A percentile compares a stretch with the other conserved stretches of the same genome.
phyloP scores from a whole-genome alignment of 441 rosid genomes.

The Brassica hybrid region DNA sequence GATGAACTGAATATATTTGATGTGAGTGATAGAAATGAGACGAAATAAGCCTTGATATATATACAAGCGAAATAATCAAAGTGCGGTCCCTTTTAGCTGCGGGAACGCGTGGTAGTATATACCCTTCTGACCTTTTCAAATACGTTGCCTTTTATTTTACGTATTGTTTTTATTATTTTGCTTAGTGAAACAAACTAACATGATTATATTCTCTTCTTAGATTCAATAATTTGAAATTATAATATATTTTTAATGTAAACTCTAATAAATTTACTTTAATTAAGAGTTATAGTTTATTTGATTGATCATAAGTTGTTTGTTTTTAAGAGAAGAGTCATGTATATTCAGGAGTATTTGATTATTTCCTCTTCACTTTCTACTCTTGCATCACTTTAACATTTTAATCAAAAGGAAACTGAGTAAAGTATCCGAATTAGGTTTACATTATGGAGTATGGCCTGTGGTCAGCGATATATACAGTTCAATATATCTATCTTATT shows the following conservation, averaged over 20 bases:
- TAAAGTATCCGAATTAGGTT: neutral
- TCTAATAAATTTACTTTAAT: neutral
- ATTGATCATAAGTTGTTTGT: too few species aligned
- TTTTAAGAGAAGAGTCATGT: too few species aligned
- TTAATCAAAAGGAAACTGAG: neutral
- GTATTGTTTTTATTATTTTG: neutral
- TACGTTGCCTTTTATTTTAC: too few species aligned
- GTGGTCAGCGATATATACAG: neutral
- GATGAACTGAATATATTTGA: neutral
- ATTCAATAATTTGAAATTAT: neutral
- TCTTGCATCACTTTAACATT: too few species aligned
- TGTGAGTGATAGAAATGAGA: slow-evolving; percentile 13
- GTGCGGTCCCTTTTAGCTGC: slow-evolving; percentile 34
- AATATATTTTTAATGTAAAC: too few species aligned
- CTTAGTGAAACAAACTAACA: neutral
- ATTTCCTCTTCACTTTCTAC: too few species aligned
- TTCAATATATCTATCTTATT: neutral
- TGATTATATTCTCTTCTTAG: neutral
- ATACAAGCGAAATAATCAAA: slow-evolving; percentile 13
- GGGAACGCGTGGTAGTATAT: slow-evolving; percentile 29
- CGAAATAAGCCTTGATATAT: neutral
- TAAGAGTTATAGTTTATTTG: neutral
- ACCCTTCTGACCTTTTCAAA: slow-evolving; percentile 28
- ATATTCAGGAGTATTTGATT: too few species aligned
- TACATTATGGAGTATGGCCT: neutral